These are phyloP conservation scores for Neonectria coccinea DNA, from an alignment of 2,329 filamentous ascomycete genomes.

Conservation along the genomic window DNA sequence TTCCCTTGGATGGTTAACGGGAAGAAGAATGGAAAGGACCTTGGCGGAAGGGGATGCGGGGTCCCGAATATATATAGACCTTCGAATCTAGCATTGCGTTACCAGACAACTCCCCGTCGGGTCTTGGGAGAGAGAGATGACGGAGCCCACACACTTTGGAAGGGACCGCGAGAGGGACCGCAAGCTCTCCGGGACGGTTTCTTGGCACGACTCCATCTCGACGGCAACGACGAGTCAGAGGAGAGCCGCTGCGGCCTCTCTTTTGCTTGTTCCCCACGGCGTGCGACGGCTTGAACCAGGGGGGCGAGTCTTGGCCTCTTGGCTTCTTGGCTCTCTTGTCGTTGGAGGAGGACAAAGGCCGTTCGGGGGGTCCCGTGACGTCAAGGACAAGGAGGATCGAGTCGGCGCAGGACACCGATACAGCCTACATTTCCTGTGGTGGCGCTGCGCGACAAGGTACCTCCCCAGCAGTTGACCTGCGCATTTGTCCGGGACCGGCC, in stretches of 20 bases:
- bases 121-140: conserved; percentile 27
- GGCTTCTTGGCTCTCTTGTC: conserved; percentile 25
- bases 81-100: conserved; percentile 11
- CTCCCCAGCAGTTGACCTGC: conserved; percentile 9
- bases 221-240: conserved; percentile 37
- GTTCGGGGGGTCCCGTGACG: conserved; percentile 35
- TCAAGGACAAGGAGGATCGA: conserved; percentile 19
- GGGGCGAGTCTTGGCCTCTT: conserved; percentile 13
- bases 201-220: conserved; percentile 33
- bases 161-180: conserved; percentile 17
- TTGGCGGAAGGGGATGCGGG: conserved; percentile 35
- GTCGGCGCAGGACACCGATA: conserved; percentile 1
- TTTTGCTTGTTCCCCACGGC: conserved; percentile 31
- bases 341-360: conserved; percentile 23
- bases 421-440: conserved; percentile 23
- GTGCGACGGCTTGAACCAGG: conserved; percentile 3
- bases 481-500: conserved; percentile 21
- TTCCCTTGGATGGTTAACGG: conserved; percentile 22
- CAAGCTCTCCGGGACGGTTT: conserved; percentile 31
- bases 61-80: conserved; percentile 42
- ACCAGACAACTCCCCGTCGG: conserved; percentile 13
- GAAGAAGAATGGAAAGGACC: conserved; percentile 16
- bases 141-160: conserved; percentile 25
- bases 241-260: conserved; percentile 13
- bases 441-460: conserved; percentile 20